Evolutionary conservation across 305 asterid species (phyloP).

Genomic region (Lippia alba): DNA sequence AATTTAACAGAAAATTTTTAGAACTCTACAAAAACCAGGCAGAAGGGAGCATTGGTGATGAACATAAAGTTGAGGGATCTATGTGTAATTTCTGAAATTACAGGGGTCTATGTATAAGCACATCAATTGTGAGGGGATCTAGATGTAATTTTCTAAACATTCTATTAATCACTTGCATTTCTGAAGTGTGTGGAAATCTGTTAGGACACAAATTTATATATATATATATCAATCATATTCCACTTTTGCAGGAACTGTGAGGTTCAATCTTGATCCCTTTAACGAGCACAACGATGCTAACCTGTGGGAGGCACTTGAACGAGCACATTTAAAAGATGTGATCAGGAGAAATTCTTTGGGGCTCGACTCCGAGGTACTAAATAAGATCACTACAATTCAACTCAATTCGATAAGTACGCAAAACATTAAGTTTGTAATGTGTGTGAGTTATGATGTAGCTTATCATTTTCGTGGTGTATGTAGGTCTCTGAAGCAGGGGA

Average conservation of each 20-base stretch:
- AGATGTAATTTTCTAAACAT: too few species aligned
- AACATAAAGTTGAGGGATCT: too few species aligned
- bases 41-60: too few species aligned
- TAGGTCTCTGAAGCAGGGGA: slow-evolving; percentile 94
- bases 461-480: slow-evolving; percentile 24
- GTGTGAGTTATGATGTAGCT: not conserved
- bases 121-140: too few species aligned
- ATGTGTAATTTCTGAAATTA: too few species aligned
- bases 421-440: too few species aligned
- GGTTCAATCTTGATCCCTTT: slow-evolving; percentile 97
- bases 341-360: slow-evolving; percentile 86
- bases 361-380: slow-evolving; percentile 88
- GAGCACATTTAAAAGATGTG: slow-evolving; percentile 92
- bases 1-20: too few species aligned
- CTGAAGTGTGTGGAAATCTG: not conserved
- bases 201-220: too few species aligned
- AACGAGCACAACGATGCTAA: slow-evolving; percentile 94
- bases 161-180: not conserved
- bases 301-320: slow-evolving; percentile 94
- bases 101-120: too few species aligned
- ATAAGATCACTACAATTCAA: not conserved
- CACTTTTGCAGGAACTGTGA: slow-evolving; percentile 69
- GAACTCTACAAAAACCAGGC: too few species aligned
- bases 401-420: not conserved
- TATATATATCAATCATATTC: slow-evolving; percentile 12